These are phyloP conservation scores for Nyssa sinensis DNA, from an alignment of 148 eudicot species.

Conservation along the genomic window DNA sequence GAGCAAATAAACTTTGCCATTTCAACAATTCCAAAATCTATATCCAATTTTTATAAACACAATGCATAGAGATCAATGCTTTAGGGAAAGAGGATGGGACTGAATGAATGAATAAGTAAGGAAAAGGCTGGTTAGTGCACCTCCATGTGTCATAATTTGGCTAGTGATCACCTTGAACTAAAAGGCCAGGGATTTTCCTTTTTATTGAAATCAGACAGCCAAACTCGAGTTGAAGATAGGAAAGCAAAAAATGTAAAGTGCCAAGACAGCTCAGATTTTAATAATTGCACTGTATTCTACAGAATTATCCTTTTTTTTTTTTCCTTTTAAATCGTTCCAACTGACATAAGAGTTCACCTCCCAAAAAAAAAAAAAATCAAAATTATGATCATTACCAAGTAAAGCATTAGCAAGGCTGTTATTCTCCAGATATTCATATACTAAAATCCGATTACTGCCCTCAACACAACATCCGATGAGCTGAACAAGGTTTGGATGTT, in stretches of 20 bases:
- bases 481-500: slow-evolving; percentile 56
- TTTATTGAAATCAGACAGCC: background rate
- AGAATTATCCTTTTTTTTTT: too few relatives aligned
- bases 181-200: background rate
- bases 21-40: background rate
- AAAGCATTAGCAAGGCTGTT: slow-evolving; percentile 47
- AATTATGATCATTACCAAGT: slow-evolving; percentile 28
- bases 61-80: background rate
- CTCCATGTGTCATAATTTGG: background rate
- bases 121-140: background rate
- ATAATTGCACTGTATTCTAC: background rate
- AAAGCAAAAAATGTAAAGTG: background rate
- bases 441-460: slow-evolving; percentile 32
- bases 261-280: background rate
- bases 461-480: slow-evolving; percentile 64
- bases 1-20: background rate
- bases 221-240: background rate
- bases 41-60: background rate
- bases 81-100: too few relatives aligned
- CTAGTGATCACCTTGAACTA: background rate
- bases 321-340: background rate
- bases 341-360: background rate
- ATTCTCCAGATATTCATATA: slow-evolving; percentile 55
- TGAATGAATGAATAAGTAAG: too few relatives aligned
- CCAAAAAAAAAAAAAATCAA: background rate